These are phyloP conservation scores for Acacia concinna DNA, from an alignment of 331 rosid genomes.

Conservation along the genomic window DNA sequence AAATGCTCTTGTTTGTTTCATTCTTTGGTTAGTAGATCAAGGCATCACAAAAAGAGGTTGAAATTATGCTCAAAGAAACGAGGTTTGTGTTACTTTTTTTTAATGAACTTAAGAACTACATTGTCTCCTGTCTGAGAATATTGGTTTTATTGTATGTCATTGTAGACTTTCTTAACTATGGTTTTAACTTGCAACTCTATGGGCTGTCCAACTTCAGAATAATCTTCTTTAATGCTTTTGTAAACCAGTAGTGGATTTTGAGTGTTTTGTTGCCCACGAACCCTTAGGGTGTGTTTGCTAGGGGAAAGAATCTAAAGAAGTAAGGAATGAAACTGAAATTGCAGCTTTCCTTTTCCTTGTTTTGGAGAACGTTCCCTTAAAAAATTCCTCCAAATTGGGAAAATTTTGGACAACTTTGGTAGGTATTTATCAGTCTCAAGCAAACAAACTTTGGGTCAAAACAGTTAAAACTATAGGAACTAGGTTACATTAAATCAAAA, in stretches of 20 bases:
- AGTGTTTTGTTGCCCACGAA: conserved; percentile 5
- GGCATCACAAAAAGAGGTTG: conserved; percentile 82
- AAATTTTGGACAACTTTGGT: neutral
- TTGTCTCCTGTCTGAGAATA: conserved; percentile 26
- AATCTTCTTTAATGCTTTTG: neutral
- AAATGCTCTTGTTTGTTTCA: conserved; percentile 25
- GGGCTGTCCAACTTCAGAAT: neutral
- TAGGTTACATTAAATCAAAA: neutral
- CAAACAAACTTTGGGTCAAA: neutral
- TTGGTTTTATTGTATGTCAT: conserved; percentile 11
- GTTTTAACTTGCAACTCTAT: conserved; percentile 14
- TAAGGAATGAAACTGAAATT: neutral
- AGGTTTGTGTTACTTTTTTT: conserved; percentile 56
- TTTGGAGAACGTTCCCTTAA: conserved; percentile 3
- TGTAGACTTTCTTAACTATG: conserved; percentile 10
- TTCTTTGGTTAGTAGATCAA: conserved; percentile 60
- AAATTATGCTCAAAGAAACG: conserved; percentile 77
- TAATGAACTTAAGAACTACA: conserved; percentile 31
- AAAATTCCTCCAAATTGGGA: neutral
- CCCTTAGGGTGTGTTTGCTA: neutral
- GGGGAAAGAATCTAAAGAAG: neutral
- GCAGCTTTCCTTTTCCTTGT: conserved; percentile 18
- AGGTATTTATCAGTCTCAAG: neutral
- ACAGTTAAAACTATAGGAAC: too few species aligned
- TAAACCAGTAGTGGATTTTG: conserved; percentile 8